Evolutionary conservation across 768 basidiomycete genomes (phyloP), one percentile per base, ranked within the genome.

Genomic region (Lyophyllum atratum): DNA sequence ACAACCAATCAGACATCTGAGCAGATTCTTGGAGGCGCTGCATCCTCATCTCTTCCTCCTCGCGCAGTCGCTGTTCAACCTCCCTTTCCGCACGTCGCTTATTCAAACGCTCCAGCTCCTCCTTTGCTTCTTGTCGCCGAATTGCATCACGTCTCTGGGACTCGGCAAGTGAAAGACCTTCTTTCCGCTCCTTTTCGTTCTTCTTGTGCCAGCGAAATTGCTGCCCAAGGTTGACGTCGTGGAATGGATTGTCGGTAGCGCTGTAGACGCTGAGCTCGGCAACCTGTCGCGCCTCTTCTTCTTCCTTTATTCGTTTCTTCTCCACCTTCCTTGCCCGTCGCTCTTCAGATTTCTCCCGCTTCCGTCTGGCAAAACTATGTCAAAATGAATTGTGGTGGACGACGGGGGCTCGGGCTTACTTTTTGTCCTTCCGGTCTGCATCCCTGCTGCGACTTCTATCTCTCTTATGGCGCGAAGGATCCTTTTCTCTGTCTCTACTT

Each of bases 141-240:
- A 92, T 69, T 1, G 87, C 85, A 75, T 99, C 97, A 63, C 84
- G 83, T 60, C 80, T 80, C 59, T 90, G 88, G 1, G 90, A 79
- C 66, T 99, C 97, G 0, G 86, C 87, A 1, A 86, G 66, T 0
- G 87, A 83, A 48, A 98, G 66, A 1, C 97, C 97, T 58, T 85
- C 76, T 74, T 96, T 98, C 66, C 85, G 83, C 70, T 99, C 97
- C 77, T 94, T 93, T 71, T 99, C 97, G 25, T 86, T 84, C 78
- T 99, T 99, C 81, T 99, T 99, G 76, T 95, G 92, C 97, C 97
- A 99, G 56, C 91, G 87, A 73, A 99, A 99, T 70, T 95, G 93
- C 68, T 98, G 93, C 21, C 88, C 90, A 29, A 98, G 87, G 71
- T 98, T 98, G 59, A 93, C 88, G 65, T 98, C 97, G 74, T 97